phyloP scores from a whole-genome alignment of 352 stramenopile species.

The Globisporangium echinulatum region DNA sequence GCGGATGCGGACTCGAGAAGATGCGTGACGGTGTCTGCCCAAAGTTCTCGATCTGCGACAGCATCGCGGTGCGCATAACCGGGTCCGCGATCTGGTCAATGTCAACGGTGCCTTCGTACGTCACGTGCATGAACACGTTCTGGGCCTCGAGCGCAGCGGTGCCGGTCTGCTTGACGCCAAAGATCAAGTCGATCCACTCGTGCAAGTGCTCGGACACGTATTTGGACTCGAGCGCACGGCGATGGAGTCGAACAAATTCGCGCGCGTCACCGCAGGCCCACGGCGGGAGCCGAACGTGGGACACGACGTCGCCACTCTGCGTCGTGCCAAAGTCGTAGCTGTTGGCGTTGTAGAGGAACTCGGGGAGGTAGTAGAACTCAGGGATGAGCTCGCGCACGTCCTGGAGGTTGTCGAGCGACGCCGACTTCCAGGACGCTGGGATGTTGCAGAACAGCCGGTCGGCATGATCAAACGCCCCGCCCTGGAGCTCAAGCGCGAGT shows the following conservation, averaged over 20 bases:
- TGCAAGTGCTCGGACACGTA: conserved; percentile 95
- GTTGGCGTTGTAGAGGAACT: conserved; percentile 79
- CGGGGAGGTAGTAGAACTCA: conserved; percentile 74
- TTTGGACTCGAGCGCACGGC: conserved; percentile 94
- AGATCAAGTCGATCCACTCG: conserved; percentile 98
- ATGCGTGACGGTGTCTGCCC: conserved; percentile 81
- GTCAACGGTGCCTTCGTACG: conserved; percentile 76
- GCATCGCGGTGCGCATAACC: conserved; percentile 88
- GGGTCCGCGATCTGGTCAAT: conserved; percentile 81
- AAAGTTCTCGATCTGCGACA: conserved; percentile 90
- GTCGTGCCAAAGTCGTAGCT: conserved; percentile 61
- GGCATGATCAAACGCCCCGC: conserved; percentile 89
- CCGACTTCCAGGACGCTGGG: conserved; percentile 91
- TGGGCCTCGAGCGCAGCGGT: conserved; percentile 86
- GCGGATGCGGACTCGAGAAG: conserved; percentile 61
- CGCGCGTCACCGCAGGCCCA: conserved; percentile 91
- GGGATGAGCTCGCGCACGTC: conserved; percentile 78
- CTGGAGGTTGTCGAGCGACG: conserved; percentile 89
- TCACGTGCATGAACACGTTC: conserved; percentile 91
- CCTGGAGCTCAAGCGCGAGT: conserved; percentile 57
- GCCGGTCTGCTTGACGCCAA: conserved; percentile 94
- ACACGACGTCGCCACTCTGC: conserved; percentile 83
- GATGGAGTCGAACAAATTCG: conserved; percentile 94
- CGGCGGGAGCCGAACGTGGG: conserved; percentile 90
- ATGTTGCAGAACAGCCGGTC: conserved; percentile 96